These are phyloP conservation scores for Podospora conica DNA, from an alignment of 495 filamentous ascomycete species.

Conservation along the genomic window DNA sequence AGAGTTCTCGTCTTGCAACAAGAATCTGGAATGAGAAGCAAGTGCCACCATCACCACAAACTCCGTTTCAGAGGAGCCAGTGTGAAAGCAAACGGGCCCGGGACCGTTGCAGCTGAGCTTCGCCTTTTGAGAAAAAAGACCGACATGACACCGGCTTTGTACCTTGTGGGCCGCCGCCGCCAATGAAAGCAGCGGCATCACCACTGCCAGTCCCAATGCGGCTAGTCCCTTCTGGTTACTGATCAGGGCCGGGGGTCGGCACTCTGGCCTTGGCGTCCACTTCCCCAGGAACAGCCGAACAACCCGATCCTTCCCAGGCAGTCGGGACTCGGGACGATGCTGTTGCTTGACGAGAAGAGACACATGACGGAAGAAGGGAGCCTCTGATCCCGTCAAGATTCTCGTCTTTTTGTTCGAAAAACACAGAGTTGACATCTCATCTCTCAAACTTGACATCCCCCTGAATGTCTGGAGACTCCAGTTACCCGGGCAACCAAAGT, in stretches of 20 bases:
- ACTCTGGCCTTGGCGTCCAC: conserved; percentile 6
- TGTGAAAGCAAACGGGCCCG: neutral
- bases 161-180: neutral
- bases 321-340: neutral
- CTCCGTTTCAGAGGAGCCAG: neutral
- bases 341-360: neutral
- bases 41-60: neutral
- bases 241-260: conserved; percentile 1
- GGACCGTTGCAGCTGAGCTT: neutral
- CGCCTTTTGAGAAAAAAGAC: conserved; percentile 4
- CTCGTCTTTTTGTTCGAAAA: neutral
- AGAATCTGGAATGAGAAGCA: neutral
- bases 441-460: neutral
- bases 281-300: conserved; percentile 1
- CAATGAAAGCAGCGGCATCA: neutral
- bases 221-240: neutral
- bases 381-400: too few species aligned
- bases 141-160: conserved; percentile 6
- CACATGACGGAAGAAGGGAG: neutral
- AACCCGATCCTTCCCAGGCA: neutral
- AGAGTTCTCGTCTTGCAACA: neutral
- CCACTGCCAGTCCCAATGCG: neutral
- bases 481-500: neutral
- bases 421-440: neutral
- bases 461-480: neutral